Conservation (phyloP, 1,284 basidiomycete genomes). For the Cutaneotrichosporon mucoides region DNA sequence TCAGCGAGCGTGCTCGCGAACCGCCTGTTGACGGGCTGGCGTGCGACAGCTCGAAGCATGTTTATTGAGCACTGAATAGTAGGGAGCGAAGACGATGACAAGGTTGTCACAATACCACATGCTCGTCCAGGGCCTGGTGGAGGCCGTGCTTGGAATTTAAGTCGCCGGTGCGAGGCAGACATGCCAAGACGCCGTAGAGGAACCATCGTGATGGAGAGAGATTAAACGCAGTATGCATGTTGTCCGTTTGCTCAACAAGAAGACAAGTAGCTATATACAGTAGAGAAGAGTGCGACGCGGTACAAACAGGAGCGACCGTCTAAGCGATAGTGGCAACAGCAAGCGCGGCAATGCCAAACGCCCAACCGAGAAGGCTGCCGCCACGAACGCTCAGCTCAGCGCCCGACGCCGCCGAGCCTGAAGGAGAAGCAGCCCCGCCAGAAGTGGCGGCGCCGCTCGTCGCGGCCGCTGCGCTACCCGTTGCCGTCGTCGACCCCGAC, state of each 20-base stretch:
- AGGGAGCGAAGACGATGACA: neutral
- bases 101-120: neutral
- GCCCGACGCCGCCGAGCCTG: neutral
- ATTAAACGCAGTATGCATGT: too few species aligned
- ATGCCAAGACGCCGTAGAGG: too few species aligned
- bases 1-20: slow-evolving; percentile 9
- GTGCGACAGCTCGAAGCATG: neutral
- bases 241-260: too few species aligned
- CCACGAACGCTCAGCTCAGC: neutral
- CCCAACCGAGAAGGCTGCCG: neutral
- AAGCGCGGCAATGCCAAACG: slow-evolving; percentile 2
- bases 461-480: neutral
- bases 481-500: neutral
- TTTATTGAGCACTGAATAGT: neutral
- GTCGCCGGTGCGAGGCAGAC: too few species aligned
- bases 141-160: too few species aligned
- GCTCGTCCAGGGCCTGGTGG: too few species aligned
- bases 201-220: too few species aligned
- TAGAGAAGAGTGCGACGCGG: too few species aligned
- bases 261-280: too few species aligned
- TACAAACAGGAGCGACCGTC: too few species aligned
- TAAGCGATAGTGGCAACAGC: slow-evolving; percentile 1
- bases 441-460: neutral
- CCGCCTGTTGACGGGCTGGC: neutral
- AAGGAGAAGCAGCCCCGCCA: neutral